Conservation (phyloP, 2,329 filamentous ascomycete species). For the Aspergillus texensis region DNA sequence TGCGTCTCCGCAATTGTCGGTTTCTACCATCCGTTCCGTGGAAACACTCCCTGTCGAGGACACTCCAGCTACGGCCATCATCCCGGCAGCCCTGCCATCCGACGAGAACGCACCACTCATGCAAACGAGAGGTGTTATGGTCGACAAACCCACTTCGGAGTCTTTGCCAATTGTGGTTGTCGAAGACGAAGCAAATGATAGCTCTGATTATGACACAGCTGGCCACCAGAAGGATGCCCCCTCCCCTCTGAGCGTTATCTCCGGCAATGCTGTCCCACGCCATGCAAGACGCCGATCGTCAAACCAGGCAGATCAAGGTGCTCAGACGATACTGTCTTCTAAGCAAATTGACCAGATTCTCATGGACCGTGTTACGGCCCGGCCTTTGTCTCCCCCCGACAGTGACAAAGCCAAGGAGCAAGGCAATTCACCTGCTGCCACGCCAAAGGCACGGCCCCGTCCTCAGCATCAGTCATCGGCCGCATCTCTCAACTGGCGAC, state of each 20-base stretch:
- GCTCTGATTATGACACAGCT: conserved; percentile 44
- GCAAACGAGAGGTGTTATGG: conserved; percentile 24
- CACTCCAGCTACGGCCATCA: conserved; percentile 29
- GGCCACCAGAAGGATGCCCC: conserved; percentile 30
- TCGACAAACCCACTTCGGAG: conserved; percentile 16
- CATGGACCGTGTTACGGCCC: conserved; percentile 52
- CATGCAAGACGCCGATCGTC: conserved; percentile 30
- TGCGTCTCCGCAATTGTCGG: conserved; percentile 35
- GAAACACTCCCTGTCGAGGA: conserved; percentile 49
- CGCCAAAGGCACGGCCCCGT: conserved; percentile 38
- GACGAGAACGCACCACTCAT: conserved; percentile 27
- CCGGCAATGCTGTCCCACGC: conserved; percentile 54
- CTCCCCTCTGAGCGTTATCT: conserved; percentile 64
- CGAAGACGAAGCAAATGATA: conserved; percentile 66
- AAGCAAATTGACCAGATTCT: conserved; percentile 78
- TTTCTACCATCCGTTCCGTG: conserved; percentile 49
- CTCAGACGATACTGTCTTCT: conserved; percentile 83
- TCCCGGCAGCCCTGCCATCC: conserved; percentile 21
- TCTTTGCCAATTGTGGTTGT: conserved; percentile 56
- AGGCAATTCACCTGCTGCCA: conserved; percentile 39
- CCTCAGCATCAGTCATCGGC: conserved; percentile 36
- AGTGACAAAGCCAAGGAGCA: conserved; percentile 34
- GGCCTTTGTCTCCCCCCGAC: conserved; percentile 37
- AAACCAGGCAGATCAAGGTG: conserved; percentile 68
- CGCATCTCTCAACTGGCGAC: conserved; percentile 53